These are phyloP conservation scores for Nemania sp. DNA, from an alignment of 2,329 filamentous ascomycete species.

Conservation along the genomic window DNA sequence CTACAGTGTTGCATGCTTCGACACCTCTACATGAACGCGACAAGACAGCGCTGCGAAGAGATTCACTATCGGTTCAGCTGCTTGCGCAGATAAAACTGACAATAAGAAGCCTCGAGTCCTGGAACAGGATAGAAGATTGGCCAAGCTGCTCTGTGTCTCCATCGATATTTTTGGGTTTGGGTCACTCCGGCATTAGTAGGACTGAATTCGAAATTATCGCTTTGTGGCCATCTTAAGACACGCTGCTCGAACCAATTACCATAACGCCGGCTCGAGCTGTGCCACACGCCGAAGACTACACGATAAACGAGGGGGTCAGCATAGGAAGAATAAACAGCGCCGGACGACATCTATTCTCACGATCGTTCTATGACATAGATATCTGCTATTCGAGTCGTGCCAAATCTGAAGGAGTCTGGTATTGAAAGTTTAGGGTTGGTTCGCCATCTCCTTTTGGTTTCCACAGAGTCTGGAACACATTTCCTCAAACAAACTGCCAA, in stretches of 20 bases:
- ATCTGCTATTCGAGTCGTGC: neutral
- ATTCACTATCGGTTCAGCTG: conserved; percentile 5
- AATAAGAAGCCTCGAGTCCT: neutral
- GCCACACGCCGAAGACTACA: conserved; percentile 1
- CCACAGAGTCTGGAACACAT: neutral
- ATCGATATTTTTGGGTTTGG: neutral
- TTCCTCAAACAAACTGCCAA: neutral
- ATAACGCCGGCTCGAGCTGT: neutral
- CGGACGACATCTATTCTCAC: neutral
- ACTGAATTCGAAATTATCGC: conserved; percentile 3
- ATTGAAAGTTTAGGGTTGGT: neutral
- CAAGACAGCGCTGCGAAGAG: conserved; percentile 14
- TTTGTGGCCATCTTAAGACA: neutral
- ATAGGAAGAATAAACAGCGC: neutral
- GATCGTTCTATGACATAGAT: neutral
- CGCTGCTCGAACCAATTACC: neutral
- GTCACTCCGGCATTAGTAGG: conserved; percentile 1
- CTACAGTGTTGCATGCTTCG: conserved; percentile 17
- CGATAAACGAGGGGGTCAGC: neutral
- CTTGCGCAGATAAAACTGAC: conserved; percentile 1
- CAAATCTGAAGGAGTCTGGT: neutral
- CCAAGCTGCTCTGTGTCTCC: too few relatives aligned
- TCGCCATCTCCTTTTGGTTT: conserved; percentile 1
- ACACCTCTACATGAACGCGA: conserved; percentile 23
- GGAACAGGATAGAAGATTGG: neutral